Base-by-base conservation (phyloP, 768 basidiomycete genomes). In the Termitomyces eurrhizus region DNA sequence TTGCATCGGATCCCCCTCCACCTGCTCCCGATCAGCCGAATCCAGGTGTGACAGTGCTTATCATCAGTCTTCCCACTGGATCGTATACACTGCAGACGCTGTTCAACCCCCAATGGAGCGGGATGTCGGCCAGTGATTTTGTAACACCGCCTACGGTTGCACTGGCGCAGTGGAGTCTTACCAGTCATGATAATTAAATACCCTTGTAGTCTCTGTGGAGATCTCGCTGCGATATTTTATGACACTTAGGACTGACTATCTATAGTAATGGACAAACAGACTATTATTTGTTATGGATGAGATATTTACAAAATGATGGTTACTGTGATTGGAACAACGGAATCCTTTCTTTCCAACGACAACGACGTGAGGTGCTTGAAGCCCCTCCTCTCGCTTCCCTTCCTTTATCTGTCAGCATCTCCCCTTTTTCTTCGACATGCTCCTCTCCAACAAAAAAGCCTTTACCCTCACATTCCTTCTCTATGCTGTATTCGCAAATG, bases 101-200 rank as follows among this genome's bases (percentile, higher is more conserved):
- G 70, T 90, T 98, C 77, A 94, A 85, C 73, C 97, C 96, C n/a
- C 91, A 96, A 68, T 98, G 95, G 94, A 73, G 78, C 42, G 86
- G 83, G 33, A 82, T 89, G 78, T 76, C 83, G 37, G 68, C 67
- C 2, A 71, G 69, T 56, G 78, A 84, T 50, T 88, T 85, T 73
- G 82, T 89, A 62, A 88, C 85, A 13, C 95, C 95, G 0, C 74
- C 79, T 9, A 78, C 78, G 41, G 94, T 98, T 18, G 68, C 85
- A 2, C 72, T 98, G 57, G 83, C 80, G 62, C 74, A 73, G 64
- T 98, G 96, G 96, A 80, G 82, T 39, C 72, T 92, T 63, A 88
- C 81, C 35, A 94, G 92, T 70, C 93, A 95, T n/a, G 1, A 54
- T 73, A 80, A 87, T 69, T 85, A 74, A 18, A 72, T 66, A 71